Evolutionary conservation across 495 filamentous ascomycete species (phyloP), one percentile per base, ranked within the genome.

Genomic region (Aspergillus cristatus): DNA sequence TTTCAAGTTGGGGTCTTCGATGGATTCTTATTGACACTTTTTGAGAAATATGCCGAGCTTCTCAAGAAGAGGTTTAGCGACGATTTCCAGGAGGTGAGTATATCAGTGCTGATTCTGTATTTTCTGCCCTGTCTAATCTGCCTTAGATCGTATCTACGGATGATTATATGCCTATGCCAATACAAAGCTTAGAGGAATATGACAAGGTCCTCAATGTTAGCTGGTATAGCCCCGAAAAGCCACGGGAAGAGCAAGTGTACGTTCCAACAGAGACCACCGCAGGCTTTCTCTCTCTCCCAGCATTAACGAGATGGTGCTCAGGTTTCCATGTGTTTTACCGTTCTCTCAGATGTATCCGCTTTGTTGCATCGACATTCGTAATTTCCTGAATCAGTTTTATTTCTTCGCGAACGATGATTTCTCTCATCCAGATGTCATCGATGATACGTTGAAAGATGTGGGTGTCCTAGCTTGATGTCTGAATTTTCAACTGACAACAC

Each of bases 141-240:
- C 8, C 8, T 8, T 24, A 91, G 79, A 94, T 95, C 57, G 86
- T 99, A 18, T 84, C 81, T 8, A 94, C 87, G 10, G 91, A 99
- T 55, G 91, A 99, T 55, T 99, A 97, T 60, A 96, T 97, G 89
- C 93, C 93, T 14, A 97, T 99, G 93, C 80, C 84, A 5, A 93
- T 96, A 49, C 79, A 83, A 42, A 84, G 79, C 16, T 46, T 70
- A n/a, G 88, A 93, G 40, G 87, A 96, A 49, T 96, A 93, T 55
- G 84, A 94, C 43, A 93, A 94, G 50, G 89, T 99, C 16, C 75
- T 94, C 46, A 85, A 82, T 39, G 86, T 95, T 37, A 90, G 78
- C 57, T 97, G 89, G 88, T 95, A 91, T 54, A 80, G 70, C 7
- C 87, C 86, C 30, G 85, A 91, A 8, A 85, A 81, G 40, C 57